Evolutionary conservation across 306 rosid species (phyloP).

Genomic region (Ziziphus jujuba): DNA sequence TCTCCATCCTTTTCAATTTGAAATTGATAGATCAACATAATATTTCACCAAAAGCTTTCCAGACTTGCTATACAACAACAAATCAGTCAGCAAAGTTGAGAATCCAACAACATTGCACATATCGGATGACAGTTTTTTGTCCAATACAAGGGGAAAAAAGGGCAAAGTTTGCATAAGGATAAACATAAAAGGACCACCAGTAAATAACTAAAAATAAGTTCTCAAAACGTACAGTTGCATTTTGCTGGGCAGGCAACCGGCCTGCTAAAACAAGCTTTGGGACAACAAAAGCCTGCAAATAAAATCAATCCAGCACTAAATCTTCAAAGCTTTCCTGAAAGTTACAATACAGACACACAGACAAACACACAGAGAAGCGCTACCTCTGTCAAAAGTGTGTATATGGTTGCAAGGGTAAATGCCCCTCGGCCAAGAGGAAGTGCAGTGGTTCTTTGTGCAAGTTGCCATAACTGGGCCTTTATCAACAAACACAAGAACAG

Average conservation of each 20-base stretch:
- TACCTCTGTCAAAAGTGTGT: slow-evolving; percentile 97
- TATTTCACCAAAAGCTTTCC: slow-evolving; percentile 1
- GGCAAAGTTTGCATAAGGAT: neutral
- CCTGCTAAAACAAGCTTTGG: slow-evolving; percentile 97
- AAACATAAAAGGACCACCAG: slow-evolving; percentile 14
- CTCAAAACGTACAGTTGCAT: slow-evolving; percentile 80
- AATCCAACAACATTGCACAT: neutral
- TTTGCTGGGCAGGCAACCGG: slow-evolving; percentile 95
- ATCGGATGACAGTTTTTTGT: neutral
- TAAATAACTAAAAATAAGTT: slow-evolving; percentile 14
- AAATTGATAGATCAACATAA: neutral
- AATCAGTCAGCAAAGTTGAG: neutral
- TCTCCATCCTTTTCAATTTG: neutral
- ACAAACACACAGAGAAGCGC: slow-evolving; percentile 5
- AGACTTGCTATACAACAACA: neutral
- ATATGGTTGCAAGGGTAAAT: slow-evolving; percentile 90
- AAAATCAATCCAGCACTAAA: slow-evolving; percentile 17
- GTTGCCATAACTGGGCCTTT: slow-evolving; percentile 93
- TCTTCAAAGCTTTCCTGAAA: neutral
- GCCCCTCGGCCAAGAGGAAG: slow-evolving; percentile 99
- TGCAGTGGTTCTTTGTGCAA: slow-evolving; percentile 94
- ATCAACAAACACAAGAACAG: slow-evolving; percentile 22
- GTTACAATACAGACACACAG: slow-evolving; percentile 3
- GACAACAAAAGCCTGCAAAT: slow-evolving; percentile 74
- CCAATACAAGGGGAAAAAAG: too few species aligned